These are phyloP conservation scores for Singerocomus rubriflavus DNA, from an alignment of 1,284 basidiomycete species.

Conservation along the genomic window DNA sequence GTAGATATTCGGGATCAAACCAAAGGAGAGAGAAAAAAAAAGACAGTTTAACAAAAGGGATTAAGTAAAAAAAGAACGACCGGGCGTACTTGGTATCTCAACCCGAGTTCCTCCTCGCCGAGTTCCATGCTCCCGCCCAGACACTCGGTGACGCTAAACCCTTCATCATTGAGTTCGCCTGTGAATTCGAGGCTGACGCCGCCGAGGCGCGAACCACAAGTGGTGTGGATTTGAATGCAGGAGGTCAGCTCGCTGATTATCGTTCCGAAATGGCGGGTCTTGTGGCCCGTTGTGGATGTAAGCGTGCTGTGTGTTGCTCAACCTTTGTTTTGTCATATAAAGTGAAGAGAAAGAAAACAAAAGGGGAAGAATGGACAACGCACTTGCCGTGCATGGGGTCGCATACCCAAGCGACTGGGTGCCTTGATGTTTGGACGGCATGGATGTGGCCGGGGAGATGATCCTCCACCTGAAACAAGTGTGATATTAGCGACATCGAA, in stretches of 20 bases:
- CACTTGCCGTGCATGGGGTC: constrained; percentile 98
- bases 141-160: constrained; percentile 89
- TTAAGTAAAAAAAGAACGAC: no score
- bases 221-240: constrained; percentile 78
- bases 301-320: constrained; percentile 57
- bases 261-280: constrained; percentile 89
- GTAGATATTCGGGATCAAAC: constrained; percentile 7
- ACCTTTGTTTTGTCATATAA: neutral
- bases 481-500: neutral
- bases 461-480: constrained; percentile 57
- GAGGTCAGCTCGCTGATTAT: constrained; percentile 87
- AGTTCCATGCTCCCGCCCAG: constrained; percentile 82
- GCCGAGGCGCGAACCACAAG: constrained; percentile 72
- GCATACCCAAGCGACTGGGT: constrained; percentile 91
- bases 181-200: constrained; percentile 98
- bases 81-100: constrained; percentile 66
- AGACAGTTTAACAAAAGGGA: no score
- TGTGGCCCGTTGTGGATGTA: constrained; percentile 73
- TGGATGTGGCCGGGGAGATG: constrained; percentile 80
- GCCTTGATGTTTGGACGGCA: constrained; percentile 78
- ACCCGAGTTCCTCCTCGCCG: constrained; percentile 65
- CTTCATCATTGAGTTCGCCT: constrained; percentile 90
- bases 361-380: constrained; percentile 30
- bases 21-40: neutral
- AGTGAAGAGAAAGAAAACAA: neutral